Conservation (phyloP, 768 basidiomycete species). For the Macrolepiota dolichaula region DNA sequence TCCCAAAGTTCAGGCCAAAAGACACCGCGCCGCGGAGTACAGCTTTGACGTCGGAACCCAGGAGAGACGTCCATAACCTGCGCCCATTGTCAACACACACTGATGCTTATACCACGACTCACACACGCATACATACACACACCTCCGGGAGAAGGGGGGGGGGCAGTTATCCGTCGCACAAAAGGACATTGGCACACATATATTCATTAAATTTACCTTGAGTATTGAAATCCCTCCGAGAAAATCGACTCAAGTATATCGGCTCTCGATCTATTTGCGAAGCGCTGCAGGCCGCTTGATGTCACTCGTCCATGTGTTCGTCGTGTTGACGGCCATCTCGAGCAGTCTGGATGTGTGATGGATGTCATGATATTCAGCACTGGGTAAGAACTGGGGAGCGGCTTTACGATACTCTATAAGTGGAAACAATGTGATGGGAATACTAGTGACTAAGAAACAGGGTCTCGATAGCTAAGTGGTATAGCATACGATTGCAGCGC, state of each 20-base stretch:
- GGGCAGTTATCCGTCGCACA: neutral
- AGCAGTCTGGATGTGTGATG: neutral
- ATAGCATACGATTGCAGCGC: conserved; percentile 18
- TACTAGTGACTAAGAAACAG: no score
- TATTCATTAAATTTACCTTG: conserved; percentile 25
- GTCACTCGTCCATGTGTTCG: neutral
- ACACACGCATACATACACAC: neutral
- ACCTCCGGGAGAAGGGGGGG: neutral
- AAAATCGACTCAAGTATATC: conserved; percentile 20
- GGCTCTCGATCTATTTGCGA: conserved; percentile 8
- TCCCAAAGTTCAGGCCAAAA: conserved; percentile 17
- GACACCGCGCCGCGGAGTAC: neutral
- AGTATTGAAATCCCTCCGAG: conserved; percentile 34
- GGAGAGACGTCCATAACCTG: neutral
- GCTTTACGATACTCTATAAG: no score
- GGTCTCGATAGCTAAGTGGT: conserved; percentile 19
- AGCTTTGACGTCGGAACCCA: neutral
- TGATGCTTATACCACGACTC: neutral
- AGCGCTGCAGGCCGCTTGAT: neutral
- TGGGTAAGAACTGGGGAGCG: no score
- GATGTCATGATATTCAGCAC: neutral
- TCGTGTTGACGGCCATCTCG: neutral
- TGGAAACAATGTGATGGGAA: no score
- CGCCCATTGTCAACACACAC: neutral
- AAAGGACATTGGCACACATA: neutral